A percentile compares a stretch with the other conserved stretches of the same genome.
phyloP scores from a whole-genome alignment of 768 basidiomycete species.

The Russula sp. region DNA sequence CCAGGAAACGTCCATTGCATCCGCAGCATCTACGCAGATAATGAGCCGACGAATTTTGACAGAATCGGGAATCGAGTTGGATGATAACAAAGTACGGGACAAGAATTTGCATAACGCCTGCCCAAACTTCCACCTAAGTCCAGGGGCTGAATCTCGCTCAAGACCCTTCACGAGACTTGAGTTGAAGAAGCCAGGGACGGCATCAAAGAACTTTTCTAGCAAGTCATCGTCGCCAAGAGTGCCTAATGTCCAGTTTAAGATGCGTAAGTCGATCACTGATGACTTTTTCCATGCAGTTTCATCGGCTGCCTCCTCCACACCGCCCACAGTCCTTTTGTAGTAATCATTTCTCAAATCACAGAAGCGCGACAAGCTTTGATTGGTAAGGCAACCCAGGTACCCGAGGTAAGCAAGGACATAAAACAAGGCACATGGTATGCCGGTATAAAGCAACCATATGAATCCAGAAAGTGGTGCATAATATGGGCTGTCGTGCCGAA shows the following conservation, averaged over 20 bases:
- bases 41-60: background rate
- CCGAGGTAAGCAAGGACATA: no score
- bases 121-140: background rate
- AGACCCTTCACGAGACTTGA: background rate
- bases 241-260: background rate
- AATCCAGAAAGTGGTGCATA: background rate
- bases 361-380: no score
- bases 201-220: background rate
- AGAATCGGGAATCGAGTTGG: background rate
- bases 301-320: background rate
- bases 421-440: background rate
- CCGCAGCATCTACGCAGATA: background rate
- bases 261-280: background rate
- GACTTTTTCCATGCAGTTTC: background rate
- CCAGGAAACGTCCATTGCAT: background rate
- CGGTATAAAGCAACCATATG: background rate
- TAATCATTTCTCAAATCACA: no score
- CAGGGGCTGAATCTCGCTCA: background rate
- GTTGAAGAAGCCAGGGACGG: background rate
- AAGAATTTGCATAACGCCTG: background rate
- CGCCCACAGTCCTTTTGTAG: no score
- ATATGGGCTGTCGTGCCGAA: background rate
- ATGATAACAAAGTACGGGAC: background rate
- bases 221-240: background rate
- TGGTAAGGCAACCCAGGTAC: no score